Conservation (phyloP, 371 early-diverging fungal genomes). For the Rhizopus stolonifer region DNA sequence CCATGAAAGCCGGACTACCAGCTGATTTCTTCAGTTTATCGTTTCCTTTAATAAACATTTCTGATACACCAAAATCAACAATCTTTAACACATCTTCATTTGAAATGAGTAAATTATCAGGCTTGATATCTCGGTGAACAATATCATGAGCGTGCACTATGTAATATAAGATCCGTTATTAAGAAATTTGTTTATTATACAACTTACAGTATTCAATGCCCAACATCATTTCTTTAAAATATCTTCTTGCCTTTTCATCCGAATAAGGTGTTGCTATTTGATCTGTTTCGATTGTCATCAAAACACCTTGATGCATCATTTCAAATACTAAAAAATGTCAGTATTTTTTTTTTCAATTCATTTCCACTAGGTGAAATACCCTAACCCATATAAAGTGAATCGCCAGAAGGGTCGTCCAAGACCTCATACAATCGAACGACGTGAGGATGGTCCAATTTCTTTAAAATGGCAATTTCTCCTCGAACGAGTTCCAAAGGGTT, state of each 20-base stretch:
- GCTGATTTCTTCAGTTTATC: slow-evolving; percentile 70
- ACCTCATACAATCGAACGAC: slow-evolving; percentile 92
- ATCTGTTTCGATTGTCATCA: slow-evolving; percentile 70
- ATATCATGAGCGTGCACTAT: slow-evolving; percentile 37
- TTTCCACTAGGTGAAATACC: not conserved
- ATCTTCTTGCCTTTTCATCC: slow-evolving; percentile 55
- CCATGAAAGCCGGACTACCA: slow-evolving; percentile 77
- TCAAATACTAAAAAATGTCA: slow-evolving; percentile 71
- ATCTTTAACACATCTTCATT: slow-evolving; percentile 88
- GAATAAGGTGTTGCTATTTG: slow-evolving; percentile 53
- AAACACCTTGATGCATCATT: slow-evolving; percentile 74
- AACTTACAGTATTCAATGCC: slow-evolving; percentile 92
- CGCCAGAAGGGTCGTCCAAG: slow-evolving; percentile 83
- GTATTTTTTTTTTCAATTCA: not conserved
- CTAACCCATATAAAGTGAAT: slow-evolving; percentile 78
- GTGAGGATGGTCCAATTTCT: slow-evolving; percentile 88
- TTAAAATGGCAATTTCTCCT: slow-evolving; percentile 91
- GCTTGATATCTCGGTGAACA: slow-evolving; percentile 85
- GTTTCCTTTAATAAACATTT: slow-evolving; percentile 69
- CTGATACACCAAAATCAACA: slow-evolving; percentile 98
- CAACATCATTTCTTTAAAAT: slow-evolving; percentile 85
- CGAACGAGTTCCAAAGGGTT: slow-evolving; percentile 86
- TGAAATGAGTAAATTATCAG: slow-evolving; percentile 94
- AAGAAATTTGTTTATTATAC: not conserved
- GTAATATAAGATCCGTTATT: too few species aligned